phyloP scores from a whole-genome alignment of 2,329 filamentous ascomycete species.

The Penicillium sp. region DNA sequence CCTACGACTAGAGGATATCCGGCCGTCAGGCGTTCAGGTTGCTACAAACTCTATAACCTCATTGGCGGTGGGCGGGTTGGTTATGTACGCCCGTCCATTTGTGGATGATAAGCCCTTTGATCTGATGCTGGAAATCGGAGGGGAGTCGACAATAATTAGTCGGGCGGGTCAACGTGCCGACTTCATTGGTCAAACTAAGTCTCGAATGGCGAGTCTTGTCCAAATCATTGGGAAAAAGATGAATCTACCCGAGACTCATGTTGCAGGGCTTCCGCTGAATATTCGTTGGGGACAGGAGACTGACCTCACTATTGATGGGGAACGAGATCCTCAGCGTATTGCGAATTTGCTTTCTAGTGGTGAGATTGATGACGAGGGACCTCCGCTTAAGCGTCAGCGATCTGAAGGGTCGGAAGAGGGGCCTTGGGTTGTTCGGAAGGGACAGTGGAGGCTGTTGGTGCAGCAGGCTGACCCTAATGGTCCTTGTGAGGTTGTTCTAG shows the following conservation, averaged over 20 bases:
- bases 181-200: slow-evolving; percentile 71
- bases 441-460: slow-evolving; percentile 72
- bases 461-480: slow-evolving; percentile 54
- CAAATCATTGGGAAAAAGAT: slow-evolving; percentile 81
- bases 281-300: slow-evolving; percentile 59
- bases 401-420: slow-evolving; percentile 39
- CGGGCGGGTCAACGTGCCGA: slow-evolving; percentile 59
- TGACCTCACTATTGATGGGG: slow-evolving; percentile 44
- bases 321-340: slow-evolving; percentile 18
- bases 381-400: slow-evolving; percentile 44
- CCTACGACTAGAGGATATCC: slow-evolving; percentile 80
- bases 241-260: slow-evolving; percentile 60
- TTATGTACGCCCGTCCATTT: slow-evolving; percentile 81
- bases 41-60: slow-evolving; percentile 27
- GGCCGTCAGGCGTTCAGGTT: slow-evolving; percentile 78
- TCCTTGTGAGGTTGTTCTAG: slow-evolving; percentile 68
- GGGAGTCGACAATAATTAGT: slow-evolving; percentile 63
- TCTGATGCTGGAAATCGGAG: slow-evolving; percentile 77
- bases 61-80: slow-evolving; percentile 56
- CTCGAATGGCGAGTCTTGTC: slow-evolving; percentile 70
- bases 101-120: slow-evolving; percentile 74
- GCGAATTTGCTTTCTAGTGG: slow-evolving; percentile 35
- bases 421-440: slow-evolving; percentile 65
- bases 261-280: slow-evolving; percentile 65
- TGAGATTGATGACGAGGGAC: slow-evolving; percentile 22